phyloP scores from a whole-genome alignment of 352 stramenopile species.

The Pythium scleroteichum region DNA sequence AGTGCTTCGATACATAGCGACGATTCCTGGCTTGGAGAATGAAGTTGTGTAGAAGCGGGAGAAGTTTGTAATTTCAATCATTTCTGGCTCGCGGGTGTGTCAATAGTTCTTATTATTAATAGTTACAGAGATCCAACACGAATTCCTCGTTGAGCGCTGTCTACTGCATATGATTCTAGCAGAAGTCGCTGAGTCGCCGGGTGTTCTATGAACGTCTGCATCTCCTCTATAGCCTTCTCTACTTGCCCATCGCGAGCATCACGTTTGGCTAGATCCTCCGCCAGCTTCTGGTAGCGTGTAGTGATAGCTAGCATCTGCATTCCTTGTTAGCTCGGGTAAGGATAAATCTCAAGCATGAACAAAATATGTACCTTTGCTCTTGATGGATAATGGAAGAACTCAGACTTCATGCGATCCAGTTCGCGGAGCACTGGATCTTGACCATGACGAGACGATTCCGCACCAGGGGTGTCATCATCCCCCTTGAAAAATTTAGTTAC shows the following conservation, averaged over 20 bases:
- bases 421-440: slow-evolving; percentile 37
- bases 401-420: slow-evolving; percentile 54
- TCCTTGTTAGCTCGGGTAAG: not conserved
- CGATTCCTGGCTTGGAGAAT: slow-evolving; percentile 59
- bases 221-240: slow-evolving; percentile 67
- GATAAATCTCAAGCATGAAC: not conserved
- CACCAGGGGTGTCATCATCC: slow-evolving; percentile 50
- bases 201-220: slow-evolving; percentile 79
- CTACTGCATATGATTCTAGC: slow-evolving; percentile 56
- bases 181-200: slow-evolving; percentile 65
- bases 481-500: slow-evolving; percentile 62
- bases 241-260: slow-evolving; percentile 67
- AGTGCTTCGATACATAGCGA: slow-evolving; percentile 79
- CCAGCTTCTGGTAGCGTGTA: slow-evolving; percentile 66
- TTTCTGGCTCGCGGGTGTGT: not conserved
- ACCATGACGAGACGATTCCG: not conserved
- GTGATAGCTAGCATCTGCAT: slow-evolving; percentile 77
- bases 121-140: slow-evolving; percentile 54
- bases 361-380: slow-evolving; percentile 45
- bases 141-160: slow-evolving; percentile 69
- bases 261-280: slow-evolving; percentile 63
- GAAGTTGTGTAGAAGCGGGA: not conserved
- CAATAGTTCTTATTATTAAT: not conserved
- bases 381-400: slow-evolving; percentile 72
- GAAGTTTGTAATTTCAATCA: not conserved